phyloP scores from a whole-genome alignment of 2,329 filamentous ascomycete species.

The Curvularia verruculosa region DNA sequence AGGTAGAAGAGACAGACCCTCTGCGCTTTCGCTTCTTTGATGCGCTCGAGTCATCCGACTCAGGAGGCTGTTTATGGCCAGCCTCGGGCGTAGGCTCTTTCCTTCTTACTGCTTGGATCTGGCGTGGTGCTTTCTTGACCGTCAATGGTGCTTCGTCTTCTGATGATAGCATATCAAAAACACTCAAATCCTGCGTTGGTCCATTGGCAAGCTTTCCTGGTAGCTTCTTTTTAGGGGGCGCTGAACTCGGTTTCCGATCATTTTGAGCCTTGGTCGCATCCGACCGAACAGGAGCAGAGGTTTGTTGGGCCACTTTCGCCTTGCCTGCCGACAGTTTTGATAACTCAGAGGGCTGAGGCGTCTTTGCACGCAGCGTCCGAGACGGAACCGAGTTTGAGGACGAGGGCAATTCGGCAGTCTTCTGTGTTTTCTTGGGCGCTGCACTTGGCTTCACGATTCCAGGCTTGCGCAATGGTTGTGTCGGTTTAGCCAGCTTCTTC shows the following conservation, averaged over 20 bases:
- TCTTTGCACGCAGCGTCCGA: conserved; percentile 16
- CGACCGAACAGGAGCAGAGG: conserved; percentile 20
- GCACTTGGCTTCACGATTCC: conserved; percentile 13
- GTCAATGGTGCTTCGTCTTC: conserved; percentile 32
- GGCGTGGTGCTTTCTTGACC: conserved; percentile 25
- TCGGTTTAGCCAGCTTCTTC: conserved; percentile 8
- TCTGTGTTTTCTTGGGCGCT: conserved; percentile 13
- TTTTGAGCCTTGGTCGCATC: conserved; percentile 14
- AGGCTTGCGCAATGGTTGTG: conserved; percentile 19
- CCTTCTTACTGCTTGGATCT: conserved; percentile 8
- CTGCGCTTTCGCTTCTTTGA: conserved; percentile 43
- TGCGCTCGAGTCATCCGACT: conserved; percentile 39
- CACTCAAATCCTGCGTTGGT: conserved; percentile 14
- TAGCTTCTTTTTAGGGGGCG: conserved; percentile 12
- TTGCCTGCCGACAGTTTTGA: conserved; percentile 14
- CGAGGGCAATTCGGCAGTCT: conserved; percentile 4
- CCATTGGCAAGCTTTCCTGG: conserved; percentile 10
- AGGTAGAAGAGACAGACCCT: conserved; percentile 26
- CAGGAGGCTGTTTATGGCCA: conserved; percentile 18
- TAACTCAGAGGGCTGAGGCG: conserved; percentile 16
- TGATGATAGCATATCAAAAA: conserved; percentile 37
- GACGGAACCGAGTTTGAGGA: conserved; percentile 2
- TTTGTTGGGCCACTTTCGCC: conserved; percentile 21
- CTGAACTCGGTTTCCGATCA: conserved; percentile 4
- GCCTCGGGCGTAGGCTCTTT: conserved; percentile 16